These are phyloP conservation scores for Carex scoparia DNA, from an alignment of 176 grass and related monocot genomes.

Conservation along the genomic window DNA sequence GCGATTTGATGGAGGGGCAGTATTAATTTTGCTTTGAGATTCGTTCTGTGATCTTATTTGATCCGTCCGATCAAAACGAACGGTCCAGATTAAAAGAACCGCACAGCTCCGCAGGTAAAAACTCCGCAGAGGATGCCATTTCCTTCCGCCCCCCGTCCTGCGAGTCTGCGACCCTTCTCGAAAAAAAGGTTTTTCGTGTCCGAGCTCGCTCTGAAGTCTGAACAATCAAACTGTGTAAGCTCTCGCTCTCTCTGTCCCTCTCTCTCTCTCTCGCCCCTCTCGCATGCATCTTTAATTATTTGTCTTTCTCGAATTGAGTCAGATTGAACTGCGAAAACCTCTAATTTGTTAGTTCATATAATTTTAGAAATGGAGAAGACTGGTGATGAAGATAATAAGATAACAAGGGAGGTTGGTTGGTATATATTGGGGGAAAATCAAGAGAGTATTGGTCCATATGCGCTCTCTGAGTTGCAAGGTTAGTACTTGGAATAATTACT, in stretches of 20 bases:
- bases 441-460: constrained; percentile 77
- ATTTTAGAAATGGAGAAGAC: constrained; percentile 41
- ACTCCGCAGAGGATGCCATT: too few relatives aligned
- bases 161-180: background rate
- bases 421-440: constrained; percentile 84
- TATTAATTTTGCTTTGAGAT: too few relatives aligned
- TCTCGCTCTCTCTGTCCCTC: background rate
- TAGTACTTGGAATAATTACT: background rate
- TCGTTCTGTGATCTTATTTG: too few relatives aligned
- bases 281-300: background rate
- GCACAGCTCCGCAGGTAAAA: too few relatives aligned
- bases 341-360: background rate
- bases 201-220: background rate
- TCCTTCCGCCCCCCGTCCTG: background rate
- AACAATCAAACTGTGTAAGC: background rate
- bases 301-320: background rate
- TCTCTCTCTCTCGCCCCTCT: too few relatives aligned
- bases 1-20: too few relatives aligned
- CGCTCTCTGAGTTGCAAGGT: constrained; percentile 70
- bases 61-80: too few relatives aligned
- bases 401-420: constrained; percentile 44
- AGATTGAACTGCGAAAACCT: background rate
- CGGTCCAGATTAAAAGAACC: too few relatives aligned
- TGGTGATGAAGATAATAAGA: background rate
- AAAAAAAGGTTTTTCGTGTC: background rate